Base-by-base conservation (phyloP, 2,329 filamentous ascomycete genomes). In the Sarocladium kiliense region DNA sequence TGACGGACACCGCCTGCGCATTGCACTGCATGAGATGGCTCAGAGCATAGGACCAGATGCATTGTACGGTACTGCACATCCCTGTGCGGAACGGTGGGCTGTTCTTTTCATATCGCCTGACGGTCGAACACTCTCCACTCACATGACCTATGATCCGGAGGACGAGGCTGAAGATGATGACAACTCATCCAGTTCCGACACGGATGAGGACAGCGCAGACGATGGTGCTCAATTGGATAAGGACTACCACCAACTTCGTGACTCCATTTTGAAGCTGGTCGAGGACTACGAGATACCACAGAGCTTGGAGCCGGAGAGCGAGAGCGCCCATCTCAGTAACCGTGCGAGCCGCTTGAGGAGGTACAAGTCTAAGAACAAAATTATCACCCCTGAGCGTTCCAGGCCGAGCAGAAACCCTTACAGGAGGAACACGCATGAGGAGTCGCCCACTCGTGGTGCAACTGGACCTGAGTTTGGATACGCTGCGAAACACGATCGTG, bases 211-310 rank as follows among this genome's bases (percentile, higher is more conserved):
- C 42, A 85, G 87, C 3, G 77, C 79, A 18, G 78, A 80, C 5
- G 78, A 81, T 44, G 74, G 76, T 2, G 77, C 81, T 0, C 88
- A 89, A 54, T 74, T 91, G 3, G 85, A 89, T 67, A 89, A 88
- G 62, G 88, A 91, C 64, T 91, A 92, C 61, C 88, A 91, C 64
- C 87, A 89, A 59, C 72, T 95, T 3, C 86, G 92, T 56, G 86
- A 91, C 58, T 89, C 89, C 0, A 89, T 95, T 54, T 73, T 91
- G 57, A 91, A 88, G 66, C 76, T 95, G 3, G 87, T 94, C 1
- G 83, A 91, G 63, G 89, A 95, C 59, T 92, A 88, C 58, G 89
- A 94, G 63, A 88, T 91, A 42, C 86, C 88, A 0, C 84, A 87
- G 54, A 82, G 80, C 41, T 70, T 86, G 11, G 81, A 86, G 45